phyloP scores from a whole-genome alignment of 805 yeast genomes.

The Pichia scutulata region DNA sequence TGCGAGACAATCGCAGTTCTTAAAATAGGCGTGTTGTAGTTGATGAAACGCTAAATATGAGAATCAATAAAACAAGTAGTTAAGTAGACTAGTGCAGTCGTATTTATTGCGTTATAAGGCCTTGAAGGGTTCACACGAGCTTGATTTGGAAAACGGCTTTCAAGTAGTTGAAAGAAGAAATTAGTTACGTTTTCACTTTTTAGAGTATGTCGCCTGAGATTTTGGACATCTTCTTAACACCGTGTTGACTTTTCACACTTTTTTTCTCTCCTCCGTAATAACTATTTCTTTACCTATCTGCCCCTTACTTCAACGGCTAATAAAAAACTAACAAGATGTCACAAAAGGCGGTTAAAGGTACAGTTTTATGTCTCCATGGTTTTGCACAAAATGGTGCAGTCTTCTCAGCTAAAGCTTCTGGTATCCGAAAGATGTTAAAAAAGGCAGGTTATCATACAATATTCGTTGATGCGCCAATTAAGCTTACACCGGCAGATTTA shows the following conservation, averaged over 20 bases:
- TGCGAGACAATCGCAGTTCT: no score
- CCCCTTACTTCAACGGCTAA: background rate
- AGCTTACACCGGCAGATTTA: constrained; percentile 58
- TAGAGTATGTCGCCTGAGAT: background rate
- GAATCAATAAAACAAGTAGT: no score
- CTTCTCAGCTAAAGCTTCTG: constrained; percentile 85
- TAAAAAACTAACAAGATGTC: constrained; percentile 13
- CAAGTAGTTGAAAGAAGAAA: no score
- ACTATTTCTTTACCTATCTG: background rate
- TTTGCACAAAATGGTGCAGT: constrained; percentile 77
- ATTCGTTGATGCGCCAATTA: constrained; percentile 73
- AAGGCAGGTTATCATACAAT: constrained; percentile 58
- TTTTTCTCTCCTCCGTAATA: background rate
- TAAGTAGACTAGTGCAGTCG: no score
- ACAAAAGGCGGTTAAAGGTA: constrained; percentile 27
- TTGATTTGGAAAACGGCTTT: background rate
- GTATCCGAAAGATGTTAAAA: constrained; percentile 69
- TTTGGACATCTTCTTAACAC: background rate
- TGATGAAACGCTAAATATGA: no score
- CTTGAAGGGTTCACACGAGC: no score
- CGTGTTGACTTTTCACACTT: background rate
- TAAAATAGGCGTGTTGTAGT: no score
- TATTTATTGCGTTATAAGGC: no score
- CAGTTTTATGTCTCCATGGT: constrained; percentile 85
- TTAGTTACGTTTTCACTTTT: background rate